A percentile compares a stretch with the other conserved stretches of the same genome.
Conservation (phyloP, 2,329 filamentous ascomycete genomes). For the Aspergillus sp. region DNA sequence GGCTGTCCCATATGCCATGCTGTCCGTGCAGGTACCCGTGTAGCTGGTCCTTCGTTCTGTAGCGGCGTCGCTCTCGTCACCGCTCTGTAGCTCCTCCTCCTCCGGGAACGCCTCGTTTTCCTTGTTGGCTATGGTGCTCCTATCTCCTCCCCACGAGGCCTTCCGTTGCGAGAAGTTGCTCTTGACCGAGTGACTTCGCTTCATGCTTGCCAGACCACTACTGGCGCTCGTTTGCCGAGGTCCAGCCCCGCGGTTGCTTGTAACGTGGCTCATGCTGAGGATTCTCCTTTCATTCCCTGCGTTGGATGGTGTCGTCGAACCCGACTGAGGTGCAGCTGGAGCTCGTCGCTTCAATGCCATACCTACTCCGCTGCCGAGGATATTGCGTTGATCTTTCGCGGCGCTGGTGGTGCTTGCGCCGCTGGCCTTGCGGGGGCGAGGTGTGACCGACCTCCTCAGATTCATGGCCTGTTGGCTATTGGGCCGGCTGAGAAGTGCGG, state of each 20-base stretch:
- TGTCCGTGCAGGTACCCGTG: slow-evolving; percentile 33
- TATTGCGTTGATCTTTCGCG: slow-evolving; percentile 24
- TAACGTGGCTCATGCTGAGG: slow-evolving; percentile 83
- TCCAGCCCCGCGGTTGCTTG: slow-evolving; percentile 49
- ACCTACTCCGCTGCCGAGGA: slow-evolving; percentile 34
- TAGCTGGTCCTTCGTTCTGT: slow-evolving; percentile 38
- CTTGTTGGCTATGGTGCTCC: slow-evolving; percentile 40
- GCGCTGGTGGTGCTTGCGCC: slow-evolving; percentile 24
- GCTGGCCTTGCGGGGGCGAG: slow-evolving; percentile 27
- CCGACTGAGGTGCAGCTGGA: slow-evolving; percentile 31
- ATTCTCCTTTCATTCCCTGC: slow-evolving; percentile 62
- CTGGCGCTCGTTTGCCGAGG: slow-evolving; percentile 26
- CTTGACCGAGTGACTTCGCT: slow-evolving; percentile 70
- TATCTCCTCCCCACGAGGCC: slow-evolving; percentile 59
- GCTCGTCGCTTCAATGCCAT: slow-evolving; percentile 45
- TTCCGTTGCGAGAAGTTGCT: slow-evolving; percentile 54
- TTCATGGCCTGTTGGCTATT: slow-evolving; percentile 45
- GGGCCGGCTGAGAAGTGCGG: slow-evolving; percentile 65
- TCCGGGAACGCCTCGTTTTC: slow-evolving; percentile 57
- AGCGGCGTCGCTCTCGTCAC: slow-evolving; percentile 42
- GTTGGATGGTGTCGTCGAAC: slow-evolving; percentile 38
- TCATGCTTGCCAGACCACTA: slow-evolving; percentile 49
- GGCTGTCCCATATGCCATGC: slow-evolving; percentile 30
- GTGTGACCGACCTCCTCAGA: slow-evolving; percentile 43
- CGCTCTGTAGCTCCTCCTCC: slow-evolving; percentile 46